phyloP scores from a whole-genome alignment of 345 rosid species.

The Aquilaria sinensis region DNA sequence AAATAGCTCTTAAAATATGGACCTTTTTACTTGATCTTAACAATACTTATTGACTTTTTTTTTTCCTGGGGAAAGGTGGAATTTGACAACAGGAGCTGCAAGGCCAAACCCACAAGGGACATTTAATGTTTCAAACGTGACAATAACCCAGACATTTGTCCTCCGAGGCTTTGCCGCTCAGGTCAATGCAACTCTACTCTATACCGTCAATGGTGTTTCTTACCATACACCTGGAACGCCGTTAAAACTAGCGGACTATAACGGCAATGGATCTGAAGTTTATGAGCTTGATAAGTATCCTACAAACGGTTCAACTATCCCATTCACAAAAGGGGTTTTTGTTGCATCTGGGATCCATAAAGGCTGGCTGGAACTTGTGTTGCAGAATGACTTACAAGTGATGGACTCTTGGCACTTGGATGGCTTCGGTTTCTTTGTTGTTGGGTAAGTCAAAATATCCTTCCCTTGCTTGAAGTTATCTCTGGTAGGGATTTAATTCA shows the following conservation, averaged over 20 bases:
- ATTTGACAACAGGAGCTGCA: conserved; percentile 48
- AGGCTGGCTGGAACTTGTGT: conserved; percentile 48
- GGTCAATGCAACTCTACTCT: conserved; percentile 18
- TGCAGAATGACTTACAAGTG: conserved; percentile 24
- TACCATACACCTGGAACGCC: conserved; percentile 41
- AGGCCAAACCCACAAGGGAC: conserved; percentile 66
- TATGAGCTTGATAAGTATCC: conserved; percentile 32
- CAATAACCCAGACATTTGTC: conserved; percentile 32
- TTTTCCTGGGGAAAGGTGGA: conserved; percentile 28
- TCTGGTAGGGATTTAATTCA: not conserved
- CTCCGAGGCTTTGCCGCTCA: conserved; percentile 14
- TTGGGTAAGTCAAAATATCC: conserved; percentile 26
- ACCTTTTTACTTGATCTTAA: not conserved
- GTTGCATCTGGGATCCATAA: conserved; percentile 34
- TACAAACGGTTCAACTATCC: conserved; percentile 10
- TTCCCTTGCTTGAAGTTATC: not conserved
- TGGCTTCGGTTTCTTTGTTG: conserved; percentile 48
- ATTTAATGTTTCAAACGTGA: conserved; percentile 32
- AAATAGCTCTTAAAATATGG: not conserved
- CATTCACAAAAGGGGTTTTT: conserved; percentile 27
- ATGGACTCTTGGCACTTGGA: conserved; percentile 61
- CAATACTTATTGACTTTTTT: not conserved
- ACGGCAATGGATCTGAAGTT: conserved; percentile 26
- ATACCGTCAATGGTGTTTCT: conserved; percentile 46
- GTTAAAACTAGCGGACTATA: conserved; percentile 35